Evolutionary conservation across 257 asterid genomes (phyloP).

Genomic region (Solanum lycopersicoides): DNA sequence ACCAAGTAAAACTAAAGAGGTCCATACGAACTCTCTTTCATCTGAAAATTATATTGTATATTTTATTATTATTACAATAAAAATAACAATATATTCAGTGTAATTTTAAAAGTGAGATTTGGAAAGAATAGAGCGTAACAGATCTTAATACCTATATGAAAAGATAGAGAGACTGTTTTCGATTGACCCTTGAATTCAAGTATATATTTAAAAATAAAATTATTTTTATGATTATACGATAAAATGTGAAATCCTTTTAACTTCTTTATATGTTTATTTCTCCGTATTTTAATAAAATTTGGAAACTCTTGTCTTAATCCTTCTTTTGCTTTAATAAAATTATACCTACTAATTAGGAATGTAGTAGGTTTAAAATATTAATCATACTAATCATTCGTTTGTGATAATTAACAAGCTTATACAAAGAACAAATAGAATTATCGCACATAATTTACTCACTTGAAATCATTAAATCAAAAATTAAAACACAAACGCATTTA

Average conservation of each 20-base stretch:
- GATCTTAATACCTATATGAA: no score
- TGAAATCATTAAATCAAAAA: neutral
- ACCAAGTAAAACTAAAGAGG: neutral
- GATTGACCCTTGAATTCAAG: neutral
- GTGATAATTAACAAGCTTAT: neutral
- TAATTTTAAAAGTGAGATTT: neutral
- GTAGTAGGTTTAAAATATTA: neutral
- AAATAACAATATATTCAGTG: neutral
- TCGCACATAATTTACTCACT: no score
- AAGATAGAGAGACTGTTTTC: no score
- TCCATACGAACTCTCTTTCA: no score
- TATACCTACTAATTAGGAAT: neutral
- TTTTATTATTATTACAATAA: no score
- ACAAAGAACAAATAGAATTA: neutral
- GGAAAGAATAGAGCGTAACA: fast-evolving
- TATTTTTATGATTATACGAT: neutral
- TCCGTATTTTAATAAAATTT: neutral
- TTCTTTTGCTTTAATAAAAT: neutral
- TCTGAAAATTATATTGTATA: no score
- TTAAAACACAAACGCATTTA: neutral
- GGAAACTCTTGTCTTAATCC: neutral
- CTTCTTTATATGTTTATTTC: neutral
- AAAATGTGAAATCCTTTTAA: neutral
- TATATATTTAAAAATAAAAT: neutral
- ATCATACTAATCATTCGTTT: neutral